These are phyloP conservation scores for Durotheca rogersii DNA, from an alignment of 495 filamentous ascomycete genomes.

Conservation along the genomic window DNA sequence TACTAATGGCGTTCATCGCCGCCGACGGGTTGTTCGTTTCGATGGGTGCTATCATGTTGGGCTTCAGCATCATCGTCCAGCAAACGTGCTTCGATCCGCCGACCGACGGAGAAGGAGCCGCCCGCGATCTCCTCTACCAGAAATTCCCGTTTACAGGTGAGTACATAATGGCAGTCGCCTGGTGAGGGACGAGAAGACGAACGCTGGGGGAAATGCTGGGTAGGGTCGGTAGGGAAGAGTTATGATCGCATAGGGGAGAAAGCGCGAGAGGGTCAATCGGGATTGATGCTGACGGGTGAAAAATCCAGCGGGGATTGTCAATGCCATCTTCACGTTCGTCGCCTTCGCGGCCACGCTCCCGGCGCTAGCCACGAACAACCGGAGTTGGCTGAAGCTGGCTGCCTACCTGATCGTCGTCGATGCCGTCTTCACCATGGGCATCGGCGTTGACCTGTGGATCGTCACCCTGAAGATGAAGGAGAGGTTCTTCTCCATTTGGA, in stretches of 20 bases:
- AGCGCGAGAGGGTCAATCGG: not conserved
- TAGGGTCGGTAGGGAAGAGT: too few species aligned
- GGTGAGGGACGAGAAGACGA: too few species aligned
- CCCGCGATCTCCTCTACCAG: constrained; percentile 61
- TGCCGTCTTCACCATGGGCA: constrained; percentile 60
- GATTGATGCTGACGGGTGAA: constrained; percentile 30
- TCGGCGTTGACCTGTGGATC: constrained; percentile 70
- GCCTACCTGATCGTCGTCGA: constrained; percentile 60
- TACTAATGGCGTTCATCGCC: constrained; percentile 57
- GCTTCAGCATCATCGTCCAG: constrained; percentile 60
- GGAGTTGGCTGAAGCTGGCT: constrained; percentile 60
- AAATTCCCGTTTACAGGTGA: constrained; percentile 61
- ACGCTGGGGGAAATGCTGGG: too few species aligned
- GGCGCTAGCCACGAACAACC: constrained; percentile 58
- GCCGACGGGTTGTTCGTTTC: constrained; percentile 61
- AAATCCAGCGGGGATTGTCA: constrained; percentile 65
- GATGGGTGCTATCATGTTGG: constrained; percentile 63
- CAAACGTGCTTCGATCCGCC: constrained; percentile 48
- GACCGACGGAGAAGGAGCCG: constrained; percentile 56
- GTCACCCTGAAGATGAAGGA: constrained; percentile 62
- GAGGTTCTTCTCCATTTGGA: constrained; percentile 58
- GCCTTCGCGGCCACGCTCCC: constrained; percentile 59
- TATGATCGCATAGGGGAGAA: not conserved
- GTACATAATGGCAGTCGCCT: constrained; percentile 9
- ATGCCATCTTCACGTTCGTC: constrained; percentile 60